Base-by-base conservation (phyloP, 2,329 filamentous ascomycete genomes). In the Aureobasidium lini region DNA sequence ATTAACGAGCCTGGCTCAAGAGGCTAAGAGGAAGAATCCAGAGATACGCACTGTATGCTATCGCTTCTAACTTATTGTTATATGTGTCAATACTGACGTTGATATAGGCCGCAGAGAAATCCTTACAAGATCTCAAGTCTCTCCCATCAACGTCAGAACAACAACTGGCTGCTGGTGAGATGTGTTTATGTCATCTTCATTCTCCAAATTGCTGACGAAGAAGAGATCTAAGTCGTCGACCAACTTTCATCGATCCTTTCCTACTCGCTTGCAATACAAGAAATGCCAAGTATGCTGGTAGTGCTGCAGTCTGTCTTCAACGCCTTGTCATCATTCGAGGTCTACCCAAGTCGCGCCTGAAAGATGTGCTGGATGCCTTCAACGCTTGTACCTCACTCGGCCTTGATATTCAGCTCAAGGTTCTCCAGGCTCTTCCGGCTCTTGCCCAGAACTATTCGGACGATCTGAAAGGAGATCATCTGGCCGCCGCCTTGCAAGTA, bases 341-440 rank as follows among this genome's bases (percentile, higher is more conserved):
- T 7, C 78, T 99, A 43, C 89, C 94, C 0, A 83, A 85, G 64
- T 84, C 87, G 57, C 86, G 90, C 65, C 77, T 99, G 58, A 87
- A 86, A 70, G 91, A 96, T 71, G 88, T 96, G 13, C 80, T 99
- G 3, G 89, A 95, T 68, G 91, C 92, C 7, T 81, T 99, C 65
- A 87, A 87, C 70, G 89, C 96, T 70, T 92, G 89, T 50, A 88
- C 89, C 46, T 77, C 77, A 63, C 65, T 91, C 79, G 72, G 79
- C 54, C 77, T 96, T 61, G 94, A 99, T 75, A 88, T 96, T 2
- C 94, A 99, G 70, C 83, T 99, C 65, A 97, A 97, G 73, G 94
- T 97, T 56, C 77, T 99, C 13, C 94, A 99, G 72, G 90, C 91
- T 1, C 76, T 99, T 15, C 94, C 94, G 4, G 90, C 91, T 1